Percentiles rank a stretch among this genome's conserved stretches.
Conservation (phyloP, 2,329 filamentous ascomycete species). For the Alternaria tenuissima region DNA sequence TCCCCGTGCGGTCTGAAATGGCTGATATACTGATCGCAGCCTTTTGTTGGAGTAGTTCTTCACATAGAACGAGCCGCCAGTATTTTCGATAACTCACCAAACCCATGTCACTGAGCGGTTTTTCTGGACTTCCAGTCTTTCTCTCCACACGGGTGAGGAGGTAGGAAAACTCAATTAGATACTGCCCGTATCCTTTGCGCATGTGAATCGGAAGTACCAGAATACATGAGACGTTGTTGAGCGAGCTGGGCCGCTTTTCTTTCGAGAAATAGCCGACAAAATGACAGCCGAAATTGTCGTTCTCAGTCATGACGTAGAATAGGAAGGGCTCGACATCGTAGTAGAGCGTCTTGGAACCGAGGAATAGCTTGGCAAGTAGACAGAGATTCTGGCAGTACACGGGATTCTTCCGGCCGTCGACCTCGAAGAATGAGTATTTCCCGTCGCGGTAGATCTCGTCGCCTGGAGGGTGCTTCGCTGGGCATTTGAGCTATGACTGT, state of each 20-base stretch:
- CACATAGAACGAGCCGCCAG: constrained; percentile 89
- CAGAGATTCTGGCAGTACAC: constrained; percentile 99
- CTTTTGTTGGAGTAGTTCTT: constrained; percentile 75
- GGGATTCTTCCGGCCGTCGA: constrained; percentile 94
- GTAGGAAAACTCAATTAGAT: constrained; percentile 98
- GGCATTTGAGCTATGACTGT: constrained; percentile 73
- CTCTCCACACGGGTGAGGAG: constrained; percentile 90
- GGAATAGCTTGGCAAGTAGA: constrained; percentile 91
- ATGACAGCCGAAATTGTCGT: constrained; percentile 89
- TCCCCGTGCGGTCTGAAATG: constrained; percentile 88
- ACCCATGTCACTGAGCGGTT: constrained; percentile 97
- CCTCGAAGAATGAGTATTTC: constrained; percentile 94
- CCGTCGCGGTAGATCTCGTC: constrained; percentile 96
- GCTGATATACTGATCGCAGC: constrained; percentile 64
- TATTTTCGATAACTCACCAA: constrained; percentile 97
- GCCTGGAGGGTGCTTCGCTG: constrained; percentile 93
- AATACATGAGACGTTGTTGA: constrained; percentile 98
- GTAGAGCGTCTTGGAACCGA: constrained; percentile 98
- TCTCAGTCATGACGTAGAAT: constrained; percentile 97
- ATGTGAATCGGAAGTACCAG: constrained; percentile 95
- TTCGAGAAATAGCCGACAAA: constrained; percentile 99
- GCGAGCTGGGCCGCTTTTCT: constrained; percentile 91
- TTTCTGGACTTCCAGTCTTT: constrained; percentile 95
- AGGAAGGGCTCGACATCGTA: constrained; percentile 97
- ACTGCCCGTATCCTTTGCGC: constrained; percentile 94